These are phyloP conservation scores for Candida methanosorbosa DNA, from an alignment of 805 yeast genomes.

Conservation along the genomic window DNA sequence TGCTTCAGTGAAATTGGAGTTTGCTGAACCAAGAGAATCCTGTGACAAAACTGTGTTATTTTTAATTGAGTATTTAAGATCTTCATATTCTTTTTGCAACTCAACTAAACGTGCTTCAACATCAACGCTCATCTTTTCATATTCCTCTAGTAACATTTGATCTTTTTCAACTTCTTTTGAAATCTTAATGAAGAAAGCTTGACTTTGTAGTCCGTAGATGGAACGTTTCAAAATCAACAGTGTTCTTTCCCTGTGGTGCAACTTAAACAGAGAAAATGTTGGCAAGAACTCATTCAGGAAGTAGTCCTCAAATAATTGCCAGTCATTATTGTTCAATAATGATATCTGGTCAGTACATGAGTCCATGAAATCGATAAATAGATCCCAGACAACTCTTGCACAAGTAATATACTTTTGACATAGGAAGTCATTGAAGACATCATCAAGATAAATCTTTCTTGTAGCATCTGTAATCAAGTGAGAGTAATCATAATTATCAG, in stretches of 20 bases:
- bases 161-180: neutral
- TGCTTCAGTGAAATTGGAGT: no score
- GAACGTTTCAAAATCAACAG: neutral
- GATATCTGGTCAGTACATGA: no score
- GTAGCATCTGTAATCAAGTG: neutral
- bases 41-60: neutral
- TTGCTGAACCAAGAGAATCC: neutral
- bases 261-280: neutral
- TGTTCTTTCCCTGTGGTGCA: neutral
- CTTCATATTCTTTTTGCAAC: slow-evolving; percentile 1
- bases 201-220: slow-evolving; percentile 2
- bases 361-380: neutral
- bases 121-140: neutral
- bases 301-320: neutral
- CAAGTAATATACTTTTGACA: neutral
- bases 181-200: slow-evolving; percentile 1
- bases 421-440: neutral
- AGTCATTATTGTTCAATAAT: no score
- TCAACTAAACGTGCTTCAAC: neutral
- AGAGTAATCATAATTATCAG: neutral
- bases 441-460: neutral
- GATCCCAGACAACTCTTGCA: neutral
- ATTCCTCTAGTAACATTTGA: neutral
- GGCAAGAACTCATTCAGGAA: neutral
- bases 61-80: neutral